phyloP scores from a whole-genome alignment of 805 yeast genomes.

The Kluyveromyces lactis region DNA sequence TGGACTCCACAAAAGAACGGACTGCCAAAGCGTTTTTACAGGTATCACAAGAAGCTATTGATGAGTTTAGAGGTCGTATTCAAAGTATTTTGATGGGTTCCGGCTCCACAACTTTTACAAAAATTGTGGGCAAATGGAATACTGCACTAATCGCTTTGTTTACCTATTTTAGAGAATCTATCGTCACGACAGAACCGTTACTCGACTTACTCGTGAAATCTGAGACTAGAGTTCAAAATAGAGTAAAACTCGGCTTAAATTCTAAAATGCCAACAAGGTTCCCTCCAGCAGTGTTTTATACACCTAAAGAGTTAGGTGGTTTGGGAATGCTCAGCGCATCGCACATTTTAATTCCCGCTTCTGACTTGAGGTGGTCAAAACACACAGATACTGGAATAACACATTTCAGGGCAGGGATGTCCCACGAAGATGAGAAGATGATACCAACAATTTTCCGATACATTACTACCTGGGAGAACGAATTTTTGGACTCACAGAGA shows the following conservation, averaged over 20 bases:
- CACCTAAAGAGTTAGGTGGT: slow-evolving; percentile 97
- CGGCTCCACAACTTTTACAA: slow-evolving; percentile 91
- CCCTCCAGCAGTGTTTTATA: slow-evolving; percentile 97
- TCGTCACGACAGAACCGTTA: slow-evolving; percentile 68
- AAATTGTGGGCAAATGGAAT: slow-evolving; percentile 93
- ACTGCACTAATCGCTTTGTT: slow-evolving; percentile 80
- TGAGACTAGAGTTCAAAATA: slow-evolving; percentile 87
- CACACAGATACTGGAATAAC: slow-evolving; percentile 94
- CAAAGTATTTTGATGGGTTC: slow-evolving; percentile 90
- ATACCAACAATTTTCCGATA: slow-evolving; percentile 93
- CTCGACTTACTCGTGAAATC: slow-evolving; percentile 79
- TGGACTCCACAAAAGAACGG: slow-evolving; percentile 66
- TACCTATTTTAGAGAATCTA: slow-evolving; percentile 90
- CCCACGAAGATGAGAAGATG: slow-evolving; percentile 64
- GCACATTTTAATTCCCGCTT: slow-evolving; percentile 88
- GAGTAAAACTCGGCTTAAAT: slow-evolving; percentile 89
- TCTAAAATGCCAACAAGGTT: slow-evolving; percentile 98
- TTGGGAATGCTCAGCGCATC: slow-evolving; percentile 97
- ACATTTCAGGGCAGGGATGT: slow-evolving; percentile 91
- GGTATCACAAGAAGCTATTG: slow-evolving; percentile 75
- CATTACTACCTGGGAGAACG: slow-evolving; percentile 94
- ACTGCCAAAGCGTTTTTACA: slow-evolving; percentile 83
- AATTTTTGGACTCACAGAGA: slow-evolving; percentile 84
- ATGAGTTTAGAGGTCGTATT: slow-evolving; percentile 71
- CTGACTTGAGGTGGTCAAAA: slow-evolving; percentile 83